Evolutionary conservation across 1,139 yeast genomes (phyloP), one percentile per base, ranked within the genome.

Genomic region (Pichia sp.): DNA sequence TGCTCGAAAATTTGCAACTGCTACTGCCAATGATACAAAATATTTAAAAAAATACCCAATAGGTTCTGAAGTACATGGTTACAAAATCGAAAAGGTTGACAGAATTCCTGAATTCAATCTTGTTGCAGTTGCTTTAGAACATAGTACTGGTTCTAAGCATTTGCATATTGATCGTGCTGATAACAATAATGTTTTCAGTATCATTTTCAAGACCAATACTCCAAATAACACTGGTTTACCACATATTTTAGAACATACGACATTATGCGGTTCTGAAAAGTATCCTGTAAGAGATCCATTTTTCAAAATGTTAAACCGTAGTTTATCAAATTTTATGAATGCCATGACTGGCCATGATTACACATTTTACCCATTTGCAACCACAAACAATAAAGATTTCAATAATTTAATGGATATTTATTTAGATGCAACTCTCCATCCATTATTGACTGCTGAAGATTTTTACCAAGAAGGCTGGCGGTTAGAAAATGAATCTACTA

Each of bases 381-480:
- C 98, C 2, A 90, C 97, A 5, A 92, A 92, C 61, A 65, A 67
- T 37, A 78, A 77, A 48, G 99, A 92, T 62, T 92, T 77, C 62
- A 75, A 75, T 34, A 94, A 92, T 58, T 71, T 92, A 59, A 82
- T 90, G 77, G 84, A 81, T 51, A 95, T 92, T 8, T 92, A 94
- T 61, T 70, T 90, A 43, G 95, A 92, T 51, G 82, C 96, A 4
- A 92, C 90, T 1, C 76, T 89, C 50, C 82, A 80, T 55, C 98
- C 99, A 6, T 64, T 87, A 42, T 68, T 92, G 50, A 73, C 85
- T 30, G 74, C 77, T 51, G 82, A 82, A 45, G 98, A 94, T 64
- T 92, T 92, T 60, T 73, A 76, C 53, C 98, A 94, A 67, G 99
- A 92, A 67, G 99, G 99, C 33, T 92, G 99, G 99, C 78, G 99